Evolutionary conservation across 176 grass and related monocot genomes (phyloP), one percentile per base, ranked within the genome.

Genomic region (Coix lacrymajobi): DNA sequence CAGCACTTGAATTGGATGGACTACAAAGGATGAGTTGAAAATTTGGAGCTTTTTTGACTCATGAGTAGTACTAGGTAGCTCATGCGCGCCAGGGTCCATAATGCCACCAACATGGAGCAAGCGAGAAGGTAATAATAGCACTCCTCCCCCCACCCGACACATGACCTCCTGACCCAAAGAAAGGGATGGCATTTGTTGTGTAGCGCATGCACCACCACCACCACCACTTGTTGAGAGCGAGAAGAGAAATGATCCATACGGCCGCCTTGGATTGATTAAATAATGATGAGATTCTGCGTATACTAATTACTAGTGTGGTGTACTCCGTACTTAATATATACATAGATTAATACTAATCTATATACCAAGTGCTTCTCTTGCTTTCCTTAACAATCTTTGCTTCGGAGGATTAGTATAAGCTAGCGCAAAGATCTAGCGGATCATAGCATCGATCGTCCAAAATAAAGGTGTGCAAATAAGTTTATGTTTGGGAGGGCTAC

Each of bases 161-260:
- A 76, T 77, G 89, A n/a, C n/a, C n/a, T n/a, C 81, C 72, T 83
- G 71, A 82, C 66, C 79, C 67, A 46, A 31, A 20, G 79, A 52
- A 41, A 63, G 76, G 40, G 52, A 36, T 66, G 65, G 26, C 20
- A 36, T 83, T 86, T 88, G 85, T 81, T 88, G 67, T 81, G 83
- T 90, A 88, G 74, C 85, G 78, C 51, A 79, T 82, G 76, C 64
- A 81, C 63, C 87, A 89, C 77, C 84, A 88, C 56, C 72, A 83
- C 74, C 87, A 85, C 81, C 81, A 88, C 78, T 94, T 88, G 90
- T 24, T 57, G 52, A 45, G 69, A 29, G 69, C 25, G 3, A 45
- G 69, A 45, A 46, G 3, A 45, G 69, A 45, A 46, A 88, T 89
- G 52, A 72, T 85, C 40, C n/a, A 56, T 40, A 51, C 30, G 48